Conservation (phyloP, 768 basidiomycete species). For the Russula brevipes region DNA sequence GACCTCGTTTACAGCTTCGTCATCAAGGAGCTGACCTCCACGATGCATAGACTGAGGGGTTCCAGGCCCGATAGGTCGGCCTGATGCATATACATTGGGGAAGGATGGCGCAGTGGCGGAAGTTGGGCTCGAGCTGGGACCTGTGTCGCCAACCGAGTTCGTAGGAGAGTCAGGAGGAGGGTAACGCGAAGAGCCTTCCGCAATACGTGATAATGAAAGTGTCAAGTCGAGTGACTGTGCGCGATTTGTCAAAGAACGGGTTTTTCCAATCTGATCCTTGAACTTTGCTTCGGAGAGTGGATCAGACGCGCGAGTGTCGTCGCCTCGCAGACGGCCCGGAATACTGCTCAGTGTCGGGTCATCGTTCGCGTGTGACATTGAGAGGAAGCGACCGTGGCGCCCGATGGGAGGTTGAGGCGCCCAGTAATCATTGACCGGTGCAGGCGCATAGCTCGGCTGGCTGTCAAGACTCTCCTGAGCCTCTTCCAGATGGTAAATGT, state of each 20-base stretch:
- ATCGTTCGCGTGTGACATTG: constrained; percentile 25
- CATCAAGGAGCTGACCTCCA: constrained; percentile 40
- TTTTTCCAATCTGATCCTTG: constrained; percentile 70
- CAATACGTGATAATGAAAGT: constrained; percentile 75
- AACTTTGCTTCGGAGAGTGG: constrained; percentile 79
- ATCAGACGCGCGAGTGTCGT: constrained; percentile 80
- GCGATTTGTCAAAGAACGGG: constrained; percentile 76
- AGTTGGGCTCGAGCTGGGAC: constrained; percentile 73
- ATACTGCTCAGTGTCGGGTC: constrained; percentile 49
- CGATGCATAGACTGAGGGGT: constrained; percentile 29
- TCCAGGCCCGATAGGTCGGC: constrained; percentile 34
- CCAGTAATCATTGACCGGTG: constrained; percentile 64
- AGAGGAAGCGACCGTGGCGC: constrained; percentile 32
- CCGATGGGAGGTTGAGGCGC: constrained; percentile 73
- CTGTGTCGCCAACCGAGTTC: constrained; percentile 68
- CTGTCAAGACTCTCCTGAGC: constrained; percentile 50
- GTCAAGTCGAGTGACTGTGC: constrained; percentile 89
- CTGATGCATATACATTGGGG: constrained; percentile 72
- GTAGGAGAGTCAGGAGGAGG: constrained; percentile 77
- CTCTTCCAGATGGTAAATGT: constrained; percentile 75
- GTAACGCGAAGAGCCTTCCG: constrained; percentile 56
- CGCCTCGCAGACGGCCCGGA: constrained; percentile 58
- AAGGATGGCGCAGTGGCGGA: constrained; percentile 75
- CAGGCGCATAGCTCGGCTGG: constrained; percentile 53
- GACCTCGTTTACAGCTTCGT: constrained; percentile 61